Base-by-base conservation (phyloP, 352 stramenopile genomes). In the Globisporangium cederbergense region DNA sequence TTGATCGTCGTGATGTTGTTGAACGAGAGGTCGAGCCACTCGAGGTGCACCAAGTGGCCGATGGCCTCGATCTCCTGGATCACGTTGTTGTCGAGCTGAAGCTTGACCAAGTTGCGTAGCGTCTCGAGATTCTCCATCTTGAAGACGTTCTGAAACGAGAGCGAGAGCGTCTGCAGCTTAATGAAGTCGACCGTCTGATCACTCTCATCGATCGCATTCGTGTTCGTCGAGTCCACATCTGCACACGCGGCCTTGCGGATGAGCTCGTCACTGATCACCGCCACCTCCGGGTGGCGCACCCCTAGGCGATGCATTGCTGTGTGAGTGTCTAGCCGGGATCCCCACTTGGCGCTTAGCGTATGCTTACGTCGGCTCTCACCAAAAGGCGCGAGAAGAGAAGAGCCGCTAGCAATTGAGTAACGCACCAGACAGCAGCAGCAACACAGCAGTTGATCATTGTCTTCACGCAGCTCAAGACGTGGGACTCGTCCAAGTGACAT, bases 31-130 rank as follows among this genome's bases (percentile, higher is more conserved):
- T 98, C 95, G 49, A 98, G 85, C 94, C 94, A 98, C 58, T 90
- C 81, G 42, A 98, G 76, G 40, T 95, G 85, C 38, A 89, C 81
- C 28, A 97, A 73, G 66, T 97, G 89, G 1, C 56, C 68, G 38
- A 97, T 90, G 32, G 91, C 90, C 25, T 91, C 76, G 62, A 98
- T 97, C 60, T 92, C 83, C 60, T 96, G 78, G 59, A 98, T 95
- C 52, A 97, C 85, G 55, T 98, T 98, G 78, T 98, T 98, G 70
- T 98, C 95, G 16, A 98, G 79, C 73, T 96, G 96, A 20, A 98
- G 79, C 67, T 91, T 97, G 3, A 89, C 87, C 36, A 98, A 75
- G 43, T 85, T 74, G 9, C 88, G 80, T 70, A 98, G 78, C 25
- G 92, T 96, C 64, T 96, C 76, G 62, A 98, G 81, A 70, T 98